Base-by-base conservation (phyloP, 2,329 filamentous ascomycete genomes). In the Ascochyta clinopodiicola region DNA sequence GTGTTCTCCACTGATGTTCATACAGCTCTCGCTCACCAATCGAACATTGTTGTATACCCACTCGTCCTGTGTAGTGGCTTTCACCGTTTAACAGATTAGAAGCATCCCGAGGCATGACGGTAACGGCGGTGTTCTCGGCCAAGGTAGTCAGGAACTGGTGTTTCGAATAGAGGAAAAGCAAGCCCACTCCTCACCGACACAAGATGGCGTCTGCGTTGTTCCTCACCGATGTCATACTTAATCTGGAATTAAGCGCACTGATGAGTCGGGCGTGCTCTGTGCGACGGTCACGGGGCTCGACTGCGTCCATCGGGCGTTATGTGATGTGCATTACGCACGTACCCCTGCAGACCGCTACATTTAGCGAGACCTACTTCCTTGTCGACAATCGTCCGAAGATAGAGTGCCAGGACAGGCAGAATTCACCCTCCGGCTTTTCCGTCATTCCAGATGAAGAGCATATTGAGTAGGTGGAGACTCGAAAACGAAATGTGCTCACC, bases 111-210 rank as follows among this genome's bases (percentile, higher is more conserved):
- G 22, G 29, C 22, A 45, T 36, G 38, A 48, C 45, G 35, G 12
- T 19, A 6, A 40, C 6, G 21, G 40, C 29, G 27, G 35, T 34
- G 40, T n/a, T 49, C 45, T 55, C 45, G 45, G 35, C 51, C 40
- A 31, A 31, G 21, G 15, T 42, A 45, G 17, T 40, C 17, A 24
- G 35, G 31, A 22, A 21, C 35, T 44, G 27, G 27, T 32, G 51
- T 55, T 55, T 55, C 51, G 40, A 36, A 49, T 54, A 49, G 22
- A 54, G 12, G 15, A 13, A 29, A 34, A 8, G 6, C n/a, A 13
- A 13, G n/a, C 9, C 35, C 25, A 29, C 40, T 13, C 19, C 37
- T 21, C 17, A 10, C 10, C n/a, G 42, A 44, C 40, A 6, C 36
- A 35, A 39, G 38, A 27, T 35, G 13, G 17, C 27, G 12, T 17